These are phyloP conservation scores for Physcomitrellopsis africana DNA, from an alignment of 225 moss, liverwort and hornwort genomes.

Conservation along the genomic window DNA sequence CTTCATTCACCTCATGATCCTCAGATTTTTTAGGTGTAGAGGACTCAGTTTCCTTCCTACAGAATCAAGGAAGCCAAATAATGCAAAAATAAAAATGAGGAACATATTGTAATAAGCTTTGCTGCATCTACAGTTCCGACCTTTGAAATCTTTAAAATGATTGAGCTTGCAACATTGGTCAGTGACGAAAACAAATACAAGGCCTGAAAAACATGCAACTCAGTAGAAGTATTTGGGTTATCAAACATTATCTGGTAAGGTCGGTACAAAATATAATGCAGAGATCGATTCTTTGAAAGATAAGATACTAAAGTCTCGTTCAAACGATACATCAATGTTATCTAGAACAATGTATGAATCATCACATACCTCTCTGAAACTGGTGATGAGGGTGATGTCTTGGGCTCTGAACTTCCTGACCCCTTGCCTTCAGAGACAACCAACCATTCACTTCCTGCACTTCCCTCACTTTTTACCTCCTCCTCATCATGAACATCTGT, in stretches of 20 bases:
- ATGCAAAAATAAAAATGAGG: too few relatives aligned
- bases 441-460: constrained; percentile 94
- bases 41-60: constrained; percentile 50
- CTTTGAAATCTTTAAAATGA: too few relatives aligned
- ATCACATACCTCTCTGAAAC: constrained; percentile 48
- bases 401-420: constrained; percentile 56
- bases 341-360: neutral
- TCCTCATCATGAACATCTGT: constrained; percentile 73
- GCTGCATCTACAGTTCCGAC: too few relatives aligned
- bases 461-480: constrained; percentile 91
- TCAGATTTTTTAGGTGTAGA: constrained; percentile 38
- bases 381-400: constrained; percentile 59
- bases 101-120: too few relatives aligned
- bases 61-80: constrained; percentile 5
- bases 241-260: too few relatives aligned
- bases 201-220: too few relatives aligned
- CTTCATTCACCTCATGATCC: constrained; percentile 52
- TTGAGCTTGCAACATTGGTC: too few relatives aligned
- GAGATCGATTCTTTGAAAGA: neutral
- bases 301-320: neutral
- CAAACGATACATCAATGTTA: neutral
- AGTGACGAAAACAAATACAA: too few relatives aligned
- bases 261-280: neutral
- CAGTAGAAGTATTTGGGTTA: too few relatives aligned
- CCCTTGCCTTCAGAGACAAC: constrained; percentile 89